Evolutionary conservation across 768 basidiomycete species (phyloP), one percentile per base, ranked within the genome.

Genomic region (Suillus subalutaceus): DNA sequence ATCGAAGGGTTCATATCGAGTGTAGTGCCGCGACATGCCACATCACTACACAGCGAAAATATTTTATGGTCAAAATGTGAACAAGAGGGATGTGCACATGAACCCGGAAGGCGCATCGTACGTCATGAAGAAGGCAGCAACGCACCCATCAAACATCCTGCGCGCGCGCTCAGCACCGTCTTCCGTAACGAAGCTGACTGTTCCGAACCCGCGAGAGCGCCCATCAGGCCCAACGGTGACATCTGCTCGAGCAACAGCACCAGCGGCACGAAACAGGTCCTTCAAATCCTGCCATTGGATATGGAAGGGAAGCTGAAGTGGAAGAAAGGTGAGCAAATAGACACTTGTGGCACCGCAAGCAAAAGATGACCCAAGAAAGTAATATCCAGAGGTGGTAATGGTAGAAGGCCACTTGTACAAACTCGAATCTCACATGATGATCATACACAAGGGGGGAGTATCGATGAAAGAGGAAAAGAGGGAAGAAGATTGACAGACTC

Each of bases 201-300:
- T 97, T 1, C 97, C 97, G 71, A 96, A 97, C 2, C 97, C 97
- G 62, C 94, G 82, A 44, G 93, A 94, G 43, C 96, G 86, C 15
- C 94, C 93, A 73, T 97, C 95, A 6, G 86, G 87, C 43, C 94
- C 94, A 40, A 94, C 85, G 20, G 92, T 92, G 26, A 97, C 92
- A 70, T 97, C 95, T 12, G 97, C 97, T 30, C 97, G 88, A 43
- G 95, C 81, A 63, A 99, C 91, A 23, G 91, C 89, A 20, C 97
- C 96, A 1, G 93, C 94, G 68, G 92, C 89, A 35, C 96, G 88
- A 74, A 98, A 97, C 6, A 98, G 84, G 78, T 98, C 96, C 78
- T 99, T 98, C 53, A 99, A 84, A 74, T 99, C 97, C 78, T 98
- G 97, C 97, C 97, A 99, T 79, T 96, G 94, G 70, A 90, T 91